These are phyloP conservation scores for Trichoderma sp. DNA, from an alignment of 2,329 filamentous ascomycete genomes.

Conservation along the genomic window DNA sequence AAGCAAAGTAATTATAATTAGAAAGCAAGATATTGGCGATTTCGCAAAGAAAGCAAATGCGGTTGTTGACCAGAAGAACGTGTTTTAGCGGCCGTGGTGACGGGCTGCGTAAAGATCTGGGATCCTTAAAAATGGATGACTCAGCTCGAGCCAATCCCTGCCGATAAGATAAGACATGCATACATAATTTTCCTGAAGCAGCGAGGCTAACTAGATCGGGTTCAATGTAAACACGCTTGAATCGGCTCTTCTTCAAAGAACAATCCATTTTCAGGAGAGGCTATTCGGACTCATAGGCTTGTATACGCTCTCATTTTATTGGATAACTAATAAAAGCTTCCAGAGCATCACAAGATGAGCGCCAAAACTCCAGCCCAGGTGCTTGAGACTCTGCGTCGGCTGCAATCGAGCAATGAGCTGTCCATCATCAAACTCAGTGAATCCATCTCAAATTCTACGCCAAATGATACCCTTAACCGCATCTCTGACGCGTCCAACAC, in stretches of 20 bases:
- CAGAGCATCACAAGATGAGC: slow-evolving; percentile 28
- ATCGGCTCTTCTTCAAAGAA: neutral
- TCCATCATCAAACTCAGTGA: slow-evolving; percentile 76
- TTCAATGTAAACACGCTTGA: slow-evolving; percentile 40
- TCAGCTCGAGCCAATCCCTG: neutral
- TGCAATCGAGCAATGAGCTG: slow-evolving; percentile 60
- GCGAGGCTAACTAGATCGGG: slow-evolving; percentile 29
- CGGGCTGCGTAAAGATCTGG: neutral
- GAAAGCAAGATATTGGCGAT: neutral
- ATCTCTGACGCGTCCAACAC: slow-evolving; percentile 70
- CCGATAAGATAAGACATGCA: slow-evolving; percentile 6
- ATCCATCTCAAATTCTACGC: slow-evolving; percentile 58
- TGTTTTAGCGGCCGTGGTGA: neutral
- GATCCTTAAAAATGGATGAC: neutral
- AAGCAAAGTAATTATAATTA: neutral
- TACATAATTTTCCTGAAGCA: neutral
- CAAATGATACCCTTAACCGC: slow-evolving; percentile 45
- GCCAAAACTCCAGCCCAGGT: slow-evolving; percentile 38
- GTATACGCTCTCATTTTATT: neutral
- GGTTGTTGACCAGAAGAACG: neutral
- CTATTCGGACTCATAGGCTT: neutral
- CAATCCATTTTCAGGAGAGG: neutral
- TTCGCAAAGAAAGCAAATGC: neutral
- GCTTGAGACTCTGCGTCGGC: slow-evolving; percentile 48
- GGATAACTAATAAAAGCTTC: fast-evolving